These are phyloP conservation scores for Mycena maculata DNA, from an alignment of 768 basidiomycete species.

Conservation along the genomic window DNA sequence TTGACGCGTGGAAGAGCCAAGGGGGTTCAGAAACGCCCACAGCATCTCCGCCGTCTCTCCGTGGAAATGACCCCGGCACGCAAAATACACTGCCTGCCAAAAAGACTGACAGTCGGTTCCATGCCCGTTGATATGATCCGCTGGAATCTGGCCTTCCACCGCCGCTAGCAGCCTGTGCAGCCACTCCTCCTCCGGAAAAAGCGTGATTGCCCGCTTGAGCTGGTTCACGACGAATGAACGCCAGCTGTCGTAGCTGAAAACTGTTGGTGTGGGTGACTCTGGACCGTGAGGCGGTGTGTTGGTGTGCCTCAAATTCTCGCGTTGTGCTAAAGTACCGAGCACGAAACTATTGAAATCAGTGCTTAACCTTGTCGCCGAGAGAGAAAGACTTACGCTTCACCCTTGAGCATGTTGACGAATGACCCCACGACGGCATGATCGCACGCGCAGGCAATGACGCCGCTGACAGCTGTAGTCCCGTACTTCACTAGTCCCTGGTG, in stretches of 20 bases:
- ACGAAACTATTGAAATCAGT: neutral
- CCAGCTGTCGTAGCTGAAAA: constrained; percentile 18
- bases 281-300: constrained; percentile 12
- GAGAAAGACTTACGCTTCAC: constrained; percentile 16
- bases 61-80: constrained; percentile 22
- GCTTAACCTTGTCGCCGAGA: neutral
- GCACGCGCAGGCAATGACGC: constrained; percentile 16
- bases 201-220: neutral
- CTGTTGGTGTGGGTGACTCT: neutral
- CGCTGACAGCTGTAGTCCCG: constrained; percentile 18
- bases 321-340: constrained; percentile 17
- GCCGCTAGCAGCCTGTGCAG: constrained; percentile 2
- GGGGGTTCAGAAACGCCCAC: constrained; percentile 15
- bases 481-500: constrained; percentile 12
- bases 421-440: constrained; percentile 19
- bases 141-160: constrained; percentile 30
- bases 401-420: constrained; percentile 19
- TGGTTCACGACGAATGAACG: constrained; percentile 20
- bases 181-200: constrained; percentile 24
- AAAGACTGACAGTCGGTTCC: constrained; percentile 2
- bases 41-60: constrained; percentile 24
- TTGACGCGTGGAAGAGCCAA: constrained; percentile 16
- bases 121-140: constrained; percentile 24
- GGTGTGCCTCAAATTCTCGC: constrained; percentile 12
- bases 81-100: constrained; percentile 26